phyloP scores from a whole-genome alignment of 2,329 filamentous ascomycete genomes.

The Plenodomus lindquistii region DNA sequence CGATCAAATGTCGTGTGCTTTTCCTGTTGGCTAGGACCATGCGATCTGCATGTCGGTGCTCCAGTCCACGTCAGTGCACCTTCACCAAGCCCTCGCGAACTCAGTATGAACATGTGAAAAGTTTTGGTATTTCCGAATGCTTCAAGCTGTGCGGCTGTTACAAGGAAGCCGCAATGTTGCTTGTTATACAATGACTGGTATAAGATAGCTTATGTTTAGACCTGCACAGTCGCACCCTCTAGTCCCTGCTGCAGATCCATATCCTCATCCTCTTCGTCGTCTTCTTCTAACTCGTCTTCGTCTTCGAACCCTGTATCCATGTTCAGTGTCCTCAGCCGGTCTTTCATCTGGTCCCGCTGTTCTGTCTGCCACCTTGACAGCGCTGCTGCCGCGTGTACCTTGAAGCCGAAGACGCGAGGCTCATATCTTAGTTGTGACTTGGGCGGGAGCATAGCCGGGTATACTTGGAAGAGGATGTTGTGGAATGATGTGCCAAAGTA shows the following conservation, averaged over 20 bases:
- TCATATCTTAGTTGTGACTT: slow-evolving; percentile 88
- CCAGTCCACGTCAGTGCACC: neutral
- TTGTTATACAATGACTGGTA: neutral
- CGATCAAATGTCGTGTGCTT: neutral
- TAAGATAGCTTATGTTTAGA: slow-evolving; percentile 6
- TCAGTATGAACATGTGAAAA: neutral
- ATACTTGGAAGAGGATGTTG: slow-evolving; percentile 99
- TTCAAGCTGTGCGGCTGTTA: neutral
- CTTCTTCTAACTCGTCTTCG: slow-evolving; percentile 61
- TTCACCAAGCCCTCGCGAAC: neutral
- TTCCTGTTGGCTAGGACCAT: neutral
- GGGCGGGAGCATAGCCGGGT: slow-evolving; percentile 82
- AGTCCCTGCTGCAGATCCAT: slow-evolving; percentile 37
- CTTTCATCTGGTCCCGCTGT: slow-evolving; percentile 80
- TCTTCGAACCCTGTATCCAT: slow-evolving; percentile 82
- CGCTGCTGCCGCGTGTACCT: slow-evolving; percentile 86
- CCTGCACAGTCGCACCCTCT: slow-evolving; percentile 27
- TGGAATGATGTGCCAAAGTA: slow-evolving; percentile 99
- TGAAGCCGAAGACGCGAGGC: slow-evolving; percentile 91
- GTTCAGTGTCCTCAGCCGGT: slow-evolving; percentile 67
- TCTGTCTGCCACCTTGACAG: slow-evolving; percentile 89
- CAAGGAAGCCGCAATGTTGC: neutral
- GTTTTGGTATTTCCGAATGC: neutral
- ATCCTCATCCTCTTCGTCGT: slow-evolving; percentile 57
- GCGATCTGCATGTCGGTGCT: neutral